A percentile compares a stretch with the other conserved stretches of the same genome.
phyloP scores from a whole-genome alignment of 176 grass and related monocot genomes.

The Raddia distichophylla region DNA sequence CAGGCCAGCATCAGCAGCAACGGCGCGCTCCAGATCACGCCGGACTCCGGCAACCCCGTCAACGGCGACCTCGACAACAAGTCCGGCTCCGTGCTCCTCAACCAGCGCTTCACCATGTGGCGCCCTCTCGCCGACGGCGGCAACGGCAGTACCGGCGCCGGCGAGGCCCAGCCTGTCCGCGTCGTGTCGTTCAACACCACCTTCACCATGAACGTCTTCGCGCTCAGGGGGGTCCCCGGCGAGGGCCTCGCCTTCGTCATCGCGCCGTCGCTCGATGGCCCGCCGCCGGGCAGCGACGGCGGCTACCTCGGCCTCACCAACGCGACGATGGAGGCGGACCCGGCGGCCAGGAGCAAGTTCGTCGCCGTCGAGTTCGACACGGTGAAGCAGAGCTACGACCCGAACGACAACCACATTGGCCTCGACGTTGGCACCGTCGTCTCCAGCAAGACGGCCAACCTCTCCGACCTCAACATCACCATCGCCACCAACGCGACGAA shows the following conservation, averaged over 20 bases:
- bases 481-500: constrained; percentile 16
- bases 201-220: constrained; percentile 61
- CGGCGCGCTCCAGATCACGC: constrained; percentile 66
- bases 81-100: constrained; percentile 53
- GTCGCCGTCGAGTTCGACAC: constrained; percentile 73
- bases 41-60: constrained; percentile 26
- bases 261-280: constrained; percentile 26
- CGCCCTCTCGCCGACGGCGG: background rate
- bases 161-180: background rate
- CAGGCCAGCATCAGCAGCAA: constrained; percentile 19
- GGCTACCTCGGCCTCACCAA: constrained; percentile 69
- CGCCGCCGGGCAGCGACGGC: constrained; percentile 44
- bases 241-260: constrained; percentile 53
- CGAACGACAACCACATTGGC: constrained; percentile 63
- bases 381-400: constrained; percentile 49
- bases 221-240: constrained; percentile 5
- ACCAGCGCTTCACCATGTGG: constrained; percentile 47
- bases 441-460: constrained; percentile 38
- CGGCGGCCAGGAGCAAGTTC: constrained; percentile 27
- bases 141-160: background rate
- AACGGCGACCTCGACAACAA: constrained; percentile 13
- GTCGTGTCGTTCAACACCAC: constrained; percentile 64
- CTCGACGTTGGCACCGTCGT: constrained; percentile 60
- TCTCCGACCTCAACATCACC: constrained; percentile 40
- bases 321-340: background rate